Percentiles rank a stretch among this genome's conserved stretches.
These are phyloP conservation scores for Colletotrichum sp. DNA, from an alignment of 2,329 filamentous ascomycete species.

Conservation along the genomic window DNA sequence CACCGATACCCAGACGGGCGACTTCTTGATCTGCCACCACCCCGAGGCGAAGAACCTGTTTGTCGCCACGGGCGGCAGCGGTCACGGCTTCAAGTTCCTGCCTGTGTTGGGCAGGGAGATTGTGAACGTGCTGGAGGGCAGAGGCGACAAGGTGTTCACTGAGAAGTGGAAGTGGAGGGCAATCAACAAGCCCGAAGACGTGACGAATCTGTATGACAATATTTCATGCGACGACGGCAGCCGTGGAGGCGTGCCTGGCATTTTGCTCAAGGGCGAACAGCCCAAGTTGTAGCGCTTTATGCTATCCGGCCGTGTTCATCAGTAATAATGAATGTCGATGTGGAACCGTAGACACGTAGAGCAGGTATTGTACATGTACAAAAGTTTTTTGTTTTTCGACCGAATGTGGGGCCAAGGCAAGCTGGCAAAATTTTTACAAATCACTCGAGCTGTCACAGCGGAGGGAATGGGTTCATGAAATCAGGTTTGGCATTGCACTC, in stretches of 20 bases:
- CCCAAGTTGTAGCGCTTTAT: constrained; percentile 12
- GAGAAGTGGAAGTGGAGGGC: constrained; percentile 70
- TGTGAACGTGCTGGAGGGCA: constrained; percentile 56
- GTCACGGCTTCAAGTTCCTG: constrained; percentile 73
- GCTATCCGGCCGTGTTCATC: not conserved
- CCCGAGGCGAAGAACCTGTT: constrained; percentile 65
- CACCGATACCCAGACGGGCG: constrained; percentile 72
- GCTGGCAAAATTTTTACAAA: not conserved
- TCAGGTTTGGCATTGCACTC: not conserved
- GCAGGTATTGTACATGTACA: not conserved
- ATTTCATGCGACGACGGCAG: constrained; percentile 60
- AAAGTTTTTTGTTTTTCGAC: not conserved
- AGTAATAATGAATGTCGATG: not conserved
- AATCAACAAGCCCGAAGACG: constrained; percentile 42
- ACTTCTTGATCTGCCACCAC: constrained; percentile 76
- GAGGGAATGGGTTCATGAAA: not conserved
- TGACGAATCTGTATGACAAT: constrained; percentile 38
- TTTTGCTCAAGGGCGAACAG: constrained; percentile 52
- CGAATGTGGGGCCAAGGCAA: not conserved
- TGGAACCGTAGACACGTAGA: not conserved
- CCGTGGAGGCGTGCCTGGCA: constrained; percentile 51
- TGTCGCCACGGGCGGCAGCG: constrained; percentile 66
- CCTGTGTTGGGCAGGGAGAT: constrained; percentile 69
- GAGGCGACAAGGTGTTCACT: constrained; percentile 54
- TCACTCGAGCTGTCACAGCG: not conserved